Percentiles rank a stretch among this genome's conserved stretches.
phyloP scores from a whole-genome alignment of 1,139 yeast species.

The Debaryomyces sp. region DNA sequence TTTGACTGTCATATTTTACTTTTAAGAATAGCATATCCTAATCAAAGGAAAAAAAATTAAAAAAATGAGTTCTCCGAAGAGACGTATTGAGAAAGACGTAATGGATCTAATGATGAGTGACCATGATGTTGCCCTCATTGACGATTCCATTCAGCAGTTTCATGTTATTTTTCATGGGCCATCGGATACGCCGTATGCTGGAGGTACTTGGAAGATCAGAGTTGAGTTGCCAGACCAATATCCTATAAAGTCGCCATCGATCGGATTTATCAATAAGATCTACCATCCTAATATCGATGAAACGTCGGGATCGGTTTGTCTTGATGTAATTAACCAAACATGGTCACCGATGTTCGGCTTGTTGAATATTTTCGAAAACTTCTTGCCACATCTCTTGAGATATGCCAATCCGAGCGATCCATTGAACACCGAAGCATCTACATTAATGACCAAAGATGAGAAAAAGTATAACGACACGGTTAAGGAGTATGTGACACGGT shows the following conservation, averaged over 20 bases:
- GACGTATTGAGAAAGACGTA: conserved; percentile 95
- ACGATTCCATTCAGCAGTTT: conserved; percentile 91
- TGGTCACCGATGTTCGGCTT: conserved; percentile 99
- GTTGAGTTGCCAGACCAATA: conserved; percentile 96
- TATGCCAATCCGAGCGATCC: conserved; percentile 97
- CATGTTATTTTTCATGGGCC: conserved; percentile 89
- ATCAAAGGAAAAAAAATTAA: background rate
- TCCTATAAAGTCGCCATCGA: conserved; percentile 94
- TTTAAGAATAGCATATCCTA: background rate
- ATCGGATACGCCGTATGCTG: conserved; percentile 82
- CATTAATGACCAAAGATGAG: conserved; percentile 73
- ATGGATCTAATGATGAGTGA: conserved; percentile 97
- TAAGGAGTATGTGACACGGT: conserved; percentile 69
- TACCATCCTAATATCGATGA: conserved; percentile 95
- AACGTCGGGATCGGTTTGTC: conserved; percentile 88
- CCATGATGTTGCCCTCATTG: conserved; percentile 81
- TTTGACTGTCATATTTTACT: background rate
- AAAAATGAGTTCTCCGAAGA: conserved; percentile 67
- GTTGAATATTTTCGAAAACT: conserved; percentile 87
- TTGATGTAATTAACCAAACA: conserved; percentile 95
- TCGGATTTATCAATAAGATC: conserved; percentile 89
- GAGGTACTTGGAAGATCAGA: conserved; percentile 88
- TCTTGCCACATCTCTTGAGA: conserved; percentile 86
- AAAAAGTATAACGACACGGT: conserved; percentile 70
- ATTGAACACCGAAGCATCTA: conserved; percentile 87